Percentiles rank a stretch among this genome's conserved stretches.
Evolutionary conservation across 2,329 filamentous ascomycete species (phyloP).

Genomic region (Fusarium xylarioides): DNA sequence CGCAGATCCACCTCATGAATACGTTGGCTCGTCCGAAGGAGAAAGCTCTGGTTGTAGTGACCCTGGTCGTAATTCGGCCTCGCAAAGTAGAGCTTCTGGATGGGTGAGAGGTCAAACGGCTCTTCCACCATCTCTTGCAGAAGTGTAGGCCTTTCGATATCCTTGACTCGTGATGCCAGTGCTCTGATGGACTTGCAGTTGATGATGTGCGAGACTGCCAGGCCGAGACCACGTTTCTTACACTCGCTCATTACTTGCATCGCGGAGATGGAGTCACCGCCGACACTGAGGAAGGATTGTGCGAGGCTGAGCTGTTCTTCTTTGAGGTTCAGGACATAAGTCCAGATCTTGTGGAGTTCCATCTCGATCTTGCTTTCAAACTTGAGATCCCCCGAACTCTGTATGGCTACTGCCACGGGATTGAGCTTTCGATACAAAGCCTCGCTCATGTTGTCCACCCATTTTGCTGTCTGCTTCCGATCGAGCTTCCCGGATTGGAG

Average conservation of each 20-base stretch:
- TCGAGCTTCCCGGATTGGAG: slow-evolving; percentile 36
- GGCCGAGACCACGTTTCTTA: slow-evolving; percentile 39
- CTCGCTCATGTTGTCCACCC: slow-evolving; percentile 28
- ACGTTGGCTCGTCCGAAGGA: slow-evolving; percentile 15
- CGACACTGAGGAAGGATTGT: slow-evolving; percentile 49
- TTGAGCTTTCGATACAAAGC: slow-evolving; percentile 25
- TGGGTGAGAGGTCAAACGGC: slow-evolving; percentile 26
- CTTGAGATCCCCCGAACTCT: not conserved
- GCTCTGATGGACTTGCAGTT: slow-evolving; percentile 38
- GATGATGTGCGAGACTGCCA: slow-evolving; percentile 44
- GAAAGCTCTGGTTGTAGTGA: slow-evolving; percentile 38
- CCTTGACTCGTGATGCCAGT: slow-evolving; percentile 18
- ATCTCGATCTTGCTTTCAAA: not conserved
- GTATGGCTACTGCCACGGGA: not conserved
- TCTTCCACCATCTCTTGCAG: not conserved
- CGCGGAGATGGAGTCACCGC: slow-evolving; percentile 55
- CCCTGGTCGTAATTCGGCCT: slow-evolving; percentile 19
- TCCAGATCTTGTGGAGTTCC: slow-evolving; percentile 30
- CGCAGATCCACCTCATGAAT: slow-evolving; percentile 1
- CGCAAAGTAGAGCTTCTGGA: slow-evolving; percentile 33
- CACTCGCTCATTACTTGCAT: slow-evolving; percentile 53
- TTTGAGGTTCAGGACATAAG: slow-evolving; percentile 31
- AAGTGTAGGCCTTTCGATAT: slow-evolving; percentile 2
- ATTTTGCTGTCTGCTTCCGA: slow-evolving; percentile 20
- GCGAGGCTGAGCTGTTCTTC: slow-evolving; percentile 27